Evolutionary conservation across 345 rosid genomes (phyloP), one percentile per base, ranked within the genome.

Genomic region (Dimocarpus longan): DNA sequence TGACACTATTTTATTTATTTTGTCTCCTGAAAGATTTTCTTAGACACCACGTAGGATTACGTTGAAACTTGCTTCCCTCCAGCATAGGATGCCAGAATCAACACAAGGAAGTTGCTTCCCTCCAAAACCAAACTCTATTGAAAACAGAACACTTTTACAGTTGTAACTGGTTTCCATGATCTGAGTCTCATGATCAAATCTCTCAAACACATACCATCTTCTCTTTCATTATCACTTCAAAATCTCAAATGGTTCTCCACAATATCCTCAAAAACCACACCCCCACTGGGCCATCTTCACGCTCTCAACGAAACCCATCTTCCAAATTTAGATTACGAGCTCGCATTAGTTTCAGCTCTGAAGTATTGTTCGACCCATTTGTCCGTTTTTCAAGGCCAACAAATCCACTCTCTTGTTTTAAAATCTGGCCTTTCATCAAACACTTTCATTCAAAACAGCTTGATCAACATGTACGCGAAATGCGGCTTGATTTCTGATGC

Each of bases 391-490:
- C 84, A 68, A 70, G 95, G 95, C 46, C 89, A 76, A 46, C 86
- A 84, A 80, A 79, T 88, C 65, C 98, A 95, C 54, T 74, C 87
- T 83, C 76, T 82, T n/a, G 79, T 84, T 42, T 75, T 91, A n/a
- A 92, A 90, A 70, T 86, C 87, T 0, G 97, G 98, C 77, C 79
- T 89, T 19, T 79, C 71, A 43, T 90, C 90, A 6, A 91, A 91
- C 84, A 81, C 87, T 74, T 93, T 87, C 73, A 78, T 95, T 32
- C 82, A 77, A 26, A 95, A 93, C 77, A 92, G 98, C 70, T 86
- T 93, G 75, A 88, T 91, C 54, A 93, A 91, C 79, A 74, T 95
- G 93, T 95, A 95, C 75, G 85, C 91, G 2, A 95, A 88, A 84
- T 90, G 94, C 66, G 85, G 88, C 60, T 50, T 82, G 77, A 80